Conservation (phyloP, 1,284 basidiomycete species). For the Boletellus sp. region DNA sequence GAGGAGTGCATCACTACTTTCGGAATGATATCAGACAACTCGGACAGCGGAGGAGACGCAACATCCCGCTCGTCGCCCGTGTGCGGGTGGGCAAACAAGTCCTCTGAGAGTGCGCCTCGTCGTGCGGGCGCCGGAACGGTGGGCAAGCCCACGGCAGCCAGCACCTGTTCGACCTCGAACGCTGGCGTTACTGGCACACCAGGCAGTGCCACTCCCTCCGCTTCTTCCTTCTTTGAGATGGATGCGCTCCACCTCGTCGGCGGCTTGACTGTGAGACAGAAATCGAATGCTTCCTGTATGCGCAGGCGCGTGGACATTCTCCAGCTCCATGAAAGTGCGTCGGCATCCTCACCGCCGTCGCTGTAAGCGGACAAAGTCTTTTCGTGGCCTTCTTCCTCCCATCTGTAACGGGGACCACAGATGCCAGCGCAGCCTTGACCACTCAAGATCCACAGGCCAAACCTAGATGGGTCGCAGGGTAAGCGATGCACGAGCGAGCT, state of each 20-base stretch:
- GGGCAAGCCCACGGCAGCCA: constrained; percentile 66
- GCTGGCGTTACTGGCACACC: constrained; percentile 29
- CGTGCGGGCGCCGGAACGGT: constrained; percentile 47
- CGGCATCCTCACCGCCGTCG: constrained; percentile 44
- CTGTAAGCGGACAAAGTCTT: constrained; percentile 51
- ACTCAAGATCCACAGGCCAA: constrained; percentile 71
- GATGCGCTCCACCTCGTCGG: constrained; percentile 32
- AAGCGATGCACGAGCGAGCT: not conserved
- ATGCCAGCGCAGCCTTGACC: constrained; percentile 72
- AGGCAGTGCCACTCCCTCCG: constrained; percentile 28
- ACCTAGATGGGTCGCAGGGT: constrained; percentile 37
- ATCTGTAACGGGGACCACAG: constrained; percentile 76
- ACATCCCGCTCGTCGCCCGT: constrained; percentile 18
- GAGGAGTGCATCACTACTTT: constrained; percentile 40
- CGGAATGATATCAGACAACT: constrained; percentile 43
- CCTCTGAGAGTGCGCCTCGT: constrained; percentile 53
- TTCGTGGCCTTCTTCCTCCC: constrained; percentile 74
- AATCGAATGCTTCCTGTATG: constrained; percentile 75
- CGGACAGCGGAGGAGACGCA: constrained; percentile 28
- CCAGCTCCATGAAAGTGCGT: constrained; percentile 72
- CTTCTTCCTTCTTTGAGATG: constrained; percentile 35
- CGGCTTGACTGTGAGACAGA: constrained; percentile 59
- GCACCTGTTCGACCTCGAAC: constrained; percentile 62
- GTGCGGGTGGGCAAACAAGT: constrained; percentile 58
- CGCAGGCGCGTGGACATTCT: constrained; percentile 64